Evolutionary conservation across 164 flowering plant species (phyloP).

Genomic region (Protea cynaroides): DNA sequence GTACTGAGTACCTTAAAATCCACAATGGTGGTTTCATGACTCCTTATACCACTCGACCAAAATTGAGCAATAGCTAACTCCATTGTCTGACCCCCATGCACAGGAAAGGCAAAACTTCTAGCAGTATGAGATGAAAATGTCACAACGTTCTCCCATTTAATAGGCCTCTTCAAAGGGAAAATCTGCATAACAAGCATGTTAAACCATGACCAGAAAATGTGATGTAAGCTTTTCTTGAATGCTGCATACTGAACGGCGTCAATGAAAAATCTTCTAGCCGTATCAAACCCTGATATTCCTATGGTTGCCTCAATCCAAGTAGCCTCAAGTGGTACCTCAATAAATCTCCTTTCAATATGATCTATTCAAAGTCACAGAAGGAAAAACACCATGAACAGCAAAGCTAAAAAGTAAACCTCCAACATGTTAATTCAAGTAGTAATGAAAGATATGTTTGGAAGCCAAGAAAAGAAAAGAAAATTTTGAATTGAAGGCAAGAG

Average conservation of each 20-base stretch:
- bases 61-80: slow-evolving; percentile 91
- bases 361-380: slow-evolving; percentile 52
- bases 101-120: slow-evolving; percentile 72
- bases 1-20: slow-evolving; percentile 83
- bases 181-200: slow-evolving; percentile 41
- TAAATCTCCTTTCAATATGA: slow-evolving; percentile 72
- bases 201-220: no score
- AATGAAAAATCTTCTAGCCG: no score
- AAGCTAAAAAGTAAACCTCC: neutral
- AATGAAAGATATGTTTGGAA: no score
- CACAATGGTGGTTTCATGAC: slow-evolving; percentile 61
- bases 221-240: no score
- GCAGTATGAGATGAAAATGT: slow-evolving; percentile 78
- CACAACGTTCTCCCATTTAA: slow-evolving; percentile 76
- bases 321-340: slow-evolving; percentile 86
- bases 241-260: no score
- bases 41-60: slow-evolving; percentile 97
- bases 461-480: no score
- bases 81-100: slow-evolving; percentile 79
- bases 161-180: slow-evolving; percentile 79
- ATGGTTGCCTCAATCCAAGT: slow-evolving; percentile 89
- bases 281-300: slow-evolving; percentile 75
- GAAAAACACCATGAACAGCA: slow-evolving; percentile 1
- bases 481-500: no score
- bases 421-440: neutral